Percentiles rank a stretch among this genome's conserved stretches.
These are phyloP conservation scores for Xylaria palmicola DNA, from an alignment of 495 filamentous ascomycete genomes.

Conservation along the genomic window DNA sequence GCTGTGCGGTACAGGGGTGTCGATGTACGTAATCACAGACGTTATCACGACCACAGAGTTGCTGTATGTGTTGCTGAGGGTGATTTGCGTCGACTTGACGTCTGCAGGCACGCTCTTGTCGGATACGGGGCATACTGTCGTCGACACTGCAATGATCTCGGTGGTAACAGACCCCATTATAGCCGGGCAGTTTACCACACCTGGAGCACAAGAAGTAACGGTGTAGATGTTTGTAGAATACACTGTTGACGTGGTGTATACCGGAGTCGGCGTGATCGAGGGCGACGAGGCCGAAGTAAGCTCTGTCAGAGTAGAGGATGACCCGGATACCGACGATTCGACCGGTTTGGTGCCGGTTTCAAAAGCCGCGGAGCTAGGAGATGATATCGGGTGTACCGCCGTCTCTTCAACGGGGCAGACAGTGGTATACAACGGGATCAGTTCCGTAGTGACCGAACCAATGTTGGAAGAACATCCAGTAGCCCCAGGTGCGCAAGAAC, in stretches of 20 bases:
- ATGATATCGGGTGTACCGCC: neutral
- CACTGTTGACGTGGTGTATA: conserved; percentile 44
- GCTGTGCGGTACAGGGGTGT: conserved; percentile 19
- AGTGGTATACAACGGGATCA: conserved; percentile 46
- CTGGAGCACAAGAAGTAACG: conserved; percentile 51
- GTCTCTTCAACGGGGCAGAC: conserved; percentile 43
- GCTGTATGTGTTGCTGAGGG: conserved; percentile 50
- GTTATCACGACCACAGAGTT: conserved; percentile 54
- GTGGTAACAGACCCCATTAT: conserved; percentile 32
- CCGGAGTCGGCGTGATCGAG: conserved; percentile 1
- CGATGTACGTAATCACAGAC: conserved; percentile 33
- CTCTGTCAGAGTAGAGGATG: conserved; percentile 5
- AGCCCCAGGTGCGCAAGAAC: conserved; percentile 50
- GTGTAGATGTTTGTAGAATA: conserved; percentile 54
- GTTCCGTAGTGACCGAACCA: conserved; percentile 47
- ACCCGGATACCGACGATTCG: conserved; percentile 31
- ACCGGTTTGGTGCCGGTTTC: conserved; percentile 6
- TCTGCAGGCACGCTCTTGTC: conserved; percentile 12
- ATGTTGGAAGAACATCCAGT: conserved; percentile 53
- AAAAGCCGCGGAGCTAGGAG: conserved; percentile 7
- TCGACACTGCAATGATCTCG: conserved; percentile 30
- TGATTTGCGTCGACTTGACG: conserved; percentile 39
- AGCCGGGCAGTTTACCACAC: conserved; percentile 54
- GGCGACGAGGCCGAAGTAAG: conserved; percentile 10
- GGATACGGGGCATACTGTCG: conserved; percentile 28